These are phyloP conservation scores for Rhododendron molle DNA, from an alignment of 148 eudicot genomes.

Conservation along the genomic window DNA sequence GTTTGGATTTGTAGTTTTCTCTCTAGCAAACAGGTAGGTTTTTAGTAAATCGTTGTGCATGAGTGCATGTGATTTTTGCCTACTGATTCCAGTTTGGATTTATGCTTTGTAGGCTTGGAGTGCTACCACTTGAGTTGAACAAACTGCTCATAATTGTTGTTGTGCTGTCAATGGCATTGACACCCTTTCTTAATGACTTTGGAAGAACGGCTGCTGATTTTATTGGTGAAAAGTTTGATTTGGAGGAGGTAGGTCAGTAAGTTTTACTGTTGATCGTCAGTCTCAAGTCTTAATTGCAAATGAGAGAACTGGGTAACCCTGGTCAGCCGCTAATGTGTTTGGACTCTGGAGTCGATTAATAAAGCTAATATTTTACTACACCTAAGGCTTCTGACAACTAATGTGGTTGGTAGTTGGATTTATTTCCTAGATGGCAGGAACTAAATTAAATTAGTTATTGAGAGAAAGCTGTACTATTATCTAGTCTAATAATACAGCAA, in stretches of 20 bases:
- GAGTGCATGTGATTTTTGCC: background rate
- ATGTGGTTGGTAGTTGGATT: background rate
- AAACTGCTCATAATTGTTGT: slow-evolving; percentile 96
- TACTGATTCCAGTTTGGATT: background rate
- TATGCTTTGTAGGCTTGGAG: slow-evolving; percentile 74
- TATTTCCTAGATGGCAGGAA: background rate
- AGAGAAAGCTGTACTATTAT: background rate
- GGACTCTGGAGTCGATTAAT: background rate
- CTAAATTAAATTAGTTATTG: background rate
- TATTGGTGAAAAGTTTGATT: slow-evolving; percentile 62
- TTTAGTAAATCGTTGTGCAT: slow-evolving; percentile 3
- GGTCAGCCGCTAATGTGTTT: background rate
- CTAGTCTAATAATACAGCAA: background rate
- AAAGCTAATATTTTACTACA: background rate
- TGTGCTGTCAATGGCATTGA: slow-evolving; percentile 94
- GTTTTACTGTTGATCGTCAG: background rate
- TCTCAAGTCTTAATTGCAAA: slow-evolving; percentile 7
- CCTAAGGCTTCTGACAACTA: slow-evolving; percentile 1
- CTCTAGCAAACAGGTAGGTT: slow-evolving; percentile 81
- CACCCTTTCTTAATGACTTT: slow-evolving; percentile 85
- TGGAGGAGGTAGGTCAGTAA: slow-evolving; percentile 46
- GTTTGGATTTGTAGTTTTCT: slow-evolving; percentile 92
- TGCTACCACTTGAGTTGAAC: slow-evolving; percentile 92
- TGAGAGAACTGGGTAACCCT: background rate
- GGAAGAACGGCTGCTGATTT: slow-evolving; percentile 81